A percentile compares a stretch with the other conserved stretches of the same genome.
phyloP scores from a whole-genome alignment of 331 rosid genomes.

The Quercus phellos region DNA sequence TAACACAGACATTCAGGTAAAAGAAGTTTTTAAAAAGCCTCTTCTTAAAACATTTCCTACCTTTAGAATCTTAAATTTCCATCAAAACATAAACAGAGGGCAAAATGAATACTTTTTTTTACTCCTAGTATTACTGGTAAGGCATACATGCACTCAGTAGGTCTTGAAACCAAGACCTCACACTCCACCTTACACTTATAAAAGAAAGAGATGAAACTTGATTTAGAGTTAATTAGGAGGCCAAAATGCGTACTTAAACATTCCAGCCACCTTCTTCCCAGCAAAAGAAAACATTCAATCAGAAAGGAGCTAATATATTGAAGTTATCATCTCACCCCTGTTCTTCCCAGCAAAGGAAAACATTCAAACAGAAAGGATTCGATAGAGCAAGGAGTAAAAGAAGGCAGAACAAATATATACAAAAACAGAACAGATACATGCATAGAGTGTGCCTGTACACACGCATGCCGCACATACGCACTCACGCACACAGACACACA shows the following conservation, averaged over 20 bases:
- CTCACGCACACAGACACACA: neutral
- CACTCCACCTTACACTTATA: too few relatives aligned
- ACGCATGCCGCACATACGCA: conserved; percentile 1
- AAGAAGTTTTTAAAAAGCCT: neutral
- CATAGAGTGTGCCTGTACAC: conserved; percentile 4
- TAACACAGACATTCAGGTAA: neutral
- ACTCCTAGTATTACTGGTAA: too few relatives aligned
- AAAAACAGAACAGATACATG: neutral
- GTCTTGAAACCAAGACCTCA: too few relatives aligned
- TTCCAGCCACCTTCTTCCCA: too few relatives aligned
- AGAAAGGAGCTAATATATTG: too few relatives aligned
- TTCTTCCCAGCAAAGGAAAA: neutral
- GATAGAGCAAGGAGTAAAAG: neutral
- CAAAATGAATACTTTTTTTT: neutral
- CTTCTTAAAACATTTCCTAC: neutral
- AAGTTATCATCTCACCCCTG: neutral
- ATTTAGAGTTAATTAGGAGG: too few relatives aligned
- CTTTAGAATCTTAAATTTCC: neutral
- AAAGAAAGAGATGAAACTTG: too few relatives aligned
- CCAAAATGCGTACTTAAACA: too few relatives aligned
- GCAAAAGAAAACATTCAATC: too few relatives aligned
- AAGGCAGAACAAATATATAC: neutral
- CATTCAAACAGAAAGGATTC: neutral
- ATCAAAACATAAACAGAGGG: neutral
- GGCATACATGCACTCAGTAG: too few relatives aligned